Conservation (phyloP, 2,329 filamentous ascomycete genomes). For the Podosphaera xanthii region DNA sequence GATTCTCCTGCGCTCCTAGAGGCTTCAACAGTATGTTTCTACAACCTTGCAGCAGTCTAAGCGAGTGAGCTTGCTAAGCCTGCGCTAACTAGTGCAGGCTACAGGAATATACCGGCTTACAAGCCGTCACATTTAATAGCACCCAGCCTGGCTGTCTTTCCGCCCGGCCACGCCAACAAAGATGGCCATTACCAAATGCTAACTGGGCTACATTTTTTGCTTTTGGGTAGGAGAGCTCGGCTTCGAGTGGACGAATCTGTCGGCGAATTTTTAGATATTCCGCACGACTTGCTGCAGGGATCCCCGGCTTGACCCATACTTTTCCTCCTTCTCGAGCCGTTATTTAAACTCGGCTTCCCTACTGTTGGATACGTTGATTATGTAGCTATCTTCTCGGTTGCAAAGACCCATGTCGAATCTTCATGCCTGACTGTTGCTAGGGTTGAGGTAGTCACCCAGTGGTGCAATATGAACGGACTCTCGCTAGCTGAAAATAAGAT, state of each 20-base stretch:
- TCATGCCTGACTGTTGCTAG: background rate
- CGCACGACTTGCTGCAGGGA: background rate
- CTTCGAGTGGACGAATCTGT: too few relatives aligned
- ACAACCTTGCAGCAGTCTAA: too few relatives aligned
- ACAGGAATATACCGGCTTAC: too few relatives aligned
- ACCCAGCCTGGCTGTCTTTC: too few relatives aligned
- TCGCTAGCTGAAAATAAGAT: too few relatives aligned
- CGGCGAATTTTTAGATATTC: background rate
- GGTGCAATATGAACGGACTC: too few relatives aligned
- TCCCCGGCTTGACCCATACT: background rate
- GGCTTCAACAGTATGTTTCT: too few relatives aligned
- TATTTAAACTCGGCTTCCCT: background rate
- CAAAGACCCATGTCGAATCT: background rate
- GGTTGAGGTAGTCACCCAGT: too few relatives aligned
- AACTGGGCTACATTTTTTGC: background rate
- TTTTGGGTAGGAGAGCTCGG: background rate
- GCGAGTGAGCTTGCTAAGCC: too few relatives aligned
- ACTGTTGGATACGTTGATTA: background rate
- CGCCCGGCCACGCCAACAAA: background rate
- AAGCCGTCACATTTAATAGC: too few relatives aligned
- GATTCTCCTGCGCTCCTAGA: too few relatives aligned
- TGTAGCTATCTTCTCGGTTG: background rate
- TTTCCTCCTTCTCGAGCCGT: background rate
- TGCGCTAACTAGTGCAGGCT: too few relatives aligned
- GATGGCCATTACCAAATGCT: background rate